Percentiles rank a stretch among this genome's conserved stretches.
These are phyloP conservation scores for Phaeophleospora eucalypticola DNA, from an alignment of 2,329 filamentous ascomycete genomes.

Conservation along the genomic window DNA sequence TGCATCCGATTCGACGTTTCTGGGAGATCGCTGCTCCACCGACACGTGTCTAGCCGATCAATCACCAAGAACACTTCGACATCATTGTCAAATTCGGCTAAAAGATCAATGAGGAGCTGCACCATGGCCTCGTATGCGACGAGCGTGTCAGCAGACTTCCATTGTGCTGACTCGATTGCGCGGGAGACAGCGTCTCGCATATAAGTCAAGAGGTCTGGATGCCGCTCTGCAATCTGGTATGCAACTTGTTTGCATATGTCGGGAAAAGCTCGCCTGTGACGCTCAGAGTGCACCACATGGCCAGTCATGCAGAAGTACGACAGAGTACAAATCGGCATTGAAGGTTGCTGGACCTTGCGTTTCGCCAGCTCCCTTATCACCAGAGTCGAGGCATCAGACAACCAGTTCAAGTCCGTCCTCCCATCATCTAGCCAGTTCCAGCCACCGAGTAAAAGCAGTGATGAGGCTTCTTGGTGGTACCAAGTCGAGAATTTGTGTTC, in stretches of 20 bases:
- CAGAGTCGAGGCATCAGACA: neutral
- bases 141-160: neutral
- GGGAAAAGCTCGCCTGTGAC: no score
- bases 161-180: neutral
- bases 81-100: neutral
- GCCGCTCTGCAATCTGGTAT: conserved; percentile 4
- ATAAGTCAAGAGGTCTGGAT: neutral
- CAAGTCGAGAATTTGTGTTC: conserved; percentile 1
- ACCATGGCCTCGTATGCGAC: neutral
- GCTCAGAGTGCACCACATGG: neutral
- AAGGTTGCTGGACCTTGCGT: neutral
- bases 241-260: no score
- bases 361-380: neutral
- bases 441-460: conserved; percentile 1
- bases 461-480: neutral
- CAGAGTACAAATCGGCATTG: neutral
- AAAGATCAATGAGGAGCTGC: neutral
- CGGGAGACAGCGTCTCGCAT: neutral
- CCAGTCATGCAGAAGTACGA: neutral
- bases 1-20: no score
- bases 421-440: conserved; percentile 1
- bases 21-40: neutral
- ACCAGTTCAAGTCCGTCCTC: conserved; percentile 2
- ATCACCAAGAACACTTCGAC: conserved; percentile 1
- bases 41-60: conserved; percentile 2